A percentile compares a stretch with the other conserved stretches of the same genome.
These are phyloP conservation scores for Dictyostelium firmibasis DNA, from an alignment of 78 protist species.

Conservation along the genomic window DNA sequence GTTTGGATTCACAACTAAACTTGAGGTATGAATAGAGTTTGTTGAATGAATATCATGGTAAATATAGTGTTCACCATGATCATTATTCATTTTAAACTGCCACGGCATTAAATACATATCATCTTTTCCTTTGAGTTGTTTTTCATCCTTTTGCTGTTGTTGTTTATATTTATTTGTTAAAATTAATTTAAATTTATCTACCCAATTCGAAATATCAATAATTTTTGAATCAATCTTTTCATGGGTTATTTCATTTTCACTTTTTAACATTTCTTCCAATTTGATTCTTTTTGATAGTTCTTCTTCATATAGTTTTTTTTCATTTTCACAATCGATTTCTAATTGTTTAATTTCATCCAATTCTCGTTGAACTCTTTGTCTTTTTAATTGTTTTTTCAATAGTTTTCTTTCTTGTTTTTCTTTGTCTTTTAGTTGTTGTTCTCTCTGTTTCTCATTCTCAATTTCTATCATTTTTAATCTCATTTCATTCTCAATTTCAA, in stretches of 20 bases:
- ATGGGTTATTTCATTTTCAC: not conserved
- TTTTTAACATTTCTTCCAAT: not conserved
- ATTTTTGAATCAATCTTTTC: not conserved
- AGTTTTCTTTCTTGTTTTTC: not conserved
- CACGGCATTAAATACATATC: not conserved
- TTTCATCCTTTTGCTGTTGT: not conserved
- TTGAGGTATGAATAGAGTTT: not conserved
- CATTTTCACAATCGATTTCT: not conserved
- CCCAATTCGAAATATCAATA: not conserved
- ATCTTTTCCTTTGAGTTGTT: not conserved
- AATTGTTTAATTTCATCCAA: not conserved
- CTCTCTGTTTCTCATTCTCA: not conserved
- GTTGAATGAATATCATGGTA: not conserved
- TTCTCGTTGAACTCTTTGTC: not conserved
- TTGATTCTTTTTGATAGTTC: not conserved
- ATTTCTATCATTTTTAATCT: not conserved
- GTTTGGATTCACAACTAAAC: not conserved
- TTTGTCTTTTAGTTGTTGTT: not conserved
- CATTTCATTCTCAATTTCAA: not conserved
- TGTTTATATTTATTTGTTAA: not conserved
- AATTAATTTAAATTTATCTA: not conserved
- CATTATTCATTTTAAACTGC: not conserved
- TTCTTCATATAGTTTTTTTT: not conserved
- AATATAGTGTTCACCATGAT: not conserved
- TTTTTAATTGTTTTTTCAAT: not conserved